Conservation (phyloP, 805 yeast genomes). For the Cyberlindnera misumaiensis region DNA sequence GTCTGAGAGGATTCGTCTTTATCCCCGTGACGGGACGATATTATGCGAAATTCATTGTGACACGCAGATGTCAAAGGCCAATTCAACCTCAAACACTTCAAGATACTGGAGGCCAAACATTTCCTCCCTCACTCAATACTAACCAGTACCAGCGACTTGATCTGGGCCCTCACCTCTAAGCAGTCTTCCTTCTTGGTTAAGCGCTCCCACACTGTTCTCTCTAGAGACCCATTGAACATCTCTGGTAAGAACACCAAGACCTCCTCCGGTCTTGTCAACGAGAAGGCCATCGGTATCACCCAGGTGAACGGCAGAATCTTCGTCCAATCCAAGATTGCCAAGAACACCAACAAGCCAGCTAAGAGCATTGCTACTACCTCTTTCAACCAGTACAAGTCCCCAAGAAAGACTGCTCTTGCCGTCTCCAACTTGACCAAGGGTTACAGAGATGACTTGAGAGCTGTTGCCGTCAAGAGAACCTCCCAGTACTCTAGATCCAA, state of each 20-base stretch:
- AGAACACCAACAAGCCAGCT: slow-evolving; percentile 42
- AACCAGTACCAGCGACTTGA: slow-evolving; percentile 35
- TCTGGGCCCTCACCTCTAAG: slow-evolving; percentile 45
- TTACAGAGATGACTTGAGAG: slow-evolving; percentile 43
- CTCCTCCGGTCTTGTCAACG: slow-evolving; percentile 42
- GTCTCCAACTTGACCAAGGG: slow-evolving; percentile 37
- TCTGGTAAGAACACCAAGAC: slow-evolving; percentile 38
- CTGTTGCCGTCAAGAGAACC: slow-evolving; percentile 42
- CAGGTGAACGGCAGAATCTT: slow-evolving; percentile 33
- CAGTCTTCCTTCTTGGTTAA: slow-evolving; percentile 42
- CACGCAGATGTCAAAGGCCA: too few species aligned
- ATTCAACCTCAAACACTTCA: too few species aligned
- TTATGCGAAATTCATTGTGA: too few species aligned
- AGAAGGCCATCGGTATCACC: slow-evolving; percentile 42
- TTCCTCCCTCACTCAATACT: background rate
- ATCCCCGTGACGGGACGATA: too few species aligned
- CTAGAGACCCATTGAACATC: slow-evolving; percentile 45
- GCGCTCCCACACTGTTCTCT: slow-evolving; percentile 36
- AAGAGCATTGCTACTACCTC: slow-evolving; percentile 30
- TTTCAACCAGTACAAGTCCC: slow-evolving; percentile 36
- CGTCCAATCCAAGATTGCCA: slow-evolving; percentile 36
- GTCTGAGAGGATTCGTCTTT: background rate
- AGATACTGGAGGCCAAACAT: too few species aligned
- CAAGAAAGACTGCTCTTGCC: slow-evolving; percentile 39
- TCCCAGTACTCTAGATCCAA: slow-evolving; percentile 36